Evolutionary conservation across 805 yeast genomes (phyloP).

Genomic region (Teunomyces panamensis): DNA sequence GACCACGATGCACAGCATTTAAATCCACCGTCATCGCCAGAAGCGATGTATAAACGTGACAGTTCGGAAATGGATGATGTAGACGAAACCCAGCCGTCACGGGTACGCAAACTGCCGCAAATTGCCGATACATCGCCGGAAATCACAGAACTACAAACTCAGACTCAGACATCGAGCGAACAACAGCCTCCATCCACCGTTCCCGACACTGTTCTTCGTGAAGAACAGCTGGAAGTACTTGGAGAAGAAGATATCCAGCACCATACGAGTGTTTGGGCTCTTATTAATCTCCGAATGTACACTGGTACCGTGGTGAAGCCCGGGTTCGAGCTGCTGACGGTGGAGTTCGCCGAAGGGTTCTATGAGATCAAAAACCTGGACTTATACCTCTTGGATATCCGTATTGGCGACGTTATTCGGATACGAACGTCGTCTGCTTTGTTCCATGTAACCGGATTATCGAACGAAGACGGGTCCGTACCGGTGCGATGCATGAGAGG

Average conservation of each 20-base stretch:
- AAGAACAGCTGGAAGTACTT: conserved; percentile 2
- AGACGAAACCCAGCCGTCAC: not conserved
- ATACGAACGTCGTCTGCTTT: conserved; percentile 26
- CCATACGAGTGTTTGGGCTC: conserved; percentile 50
- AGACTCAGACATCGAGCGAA: not conserved
- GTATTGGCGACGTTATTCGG: conserved; percentile 54
- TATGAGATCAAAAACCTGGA: conserved; percentile 34
- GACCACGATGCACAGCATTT: not conserved
- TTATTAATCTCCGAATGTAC: conserved; percentile 45
- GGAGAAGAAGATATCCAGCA: conserved; percentile 11
- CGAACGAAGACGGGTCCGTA: conserved; percentile 14
- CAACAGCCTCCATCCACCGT: not conserved
- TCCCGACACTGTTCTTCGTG: conserved; percentile 8
- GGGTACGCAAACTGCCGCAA: not conserved
- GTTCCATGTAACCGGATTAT: conserved; percentile 48
- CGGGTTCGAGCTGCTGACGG: conserved; percentile 27
- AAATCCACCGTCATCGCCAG: not conserved
- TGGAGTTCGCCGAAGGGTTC: conserved; percentile 40
- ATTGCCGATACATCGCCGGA: conserved; percentile 6
- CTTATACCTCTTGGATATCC: conserved; percentile 48
- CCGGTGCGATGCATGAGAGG: conserved; percentile 58
- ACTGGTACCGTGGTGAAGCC: conserved; percentile 44
- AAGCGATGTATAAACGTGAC: conserved; percentile 9
- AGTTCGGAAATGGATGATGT: conserved; percentile 5
- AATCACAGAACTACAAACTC: conserved; percentile 13